phyloP scores from a whole-genome alignment of 2,329 filamentous ascomycete species.

The Mycocentrospora acerina region DNA sequence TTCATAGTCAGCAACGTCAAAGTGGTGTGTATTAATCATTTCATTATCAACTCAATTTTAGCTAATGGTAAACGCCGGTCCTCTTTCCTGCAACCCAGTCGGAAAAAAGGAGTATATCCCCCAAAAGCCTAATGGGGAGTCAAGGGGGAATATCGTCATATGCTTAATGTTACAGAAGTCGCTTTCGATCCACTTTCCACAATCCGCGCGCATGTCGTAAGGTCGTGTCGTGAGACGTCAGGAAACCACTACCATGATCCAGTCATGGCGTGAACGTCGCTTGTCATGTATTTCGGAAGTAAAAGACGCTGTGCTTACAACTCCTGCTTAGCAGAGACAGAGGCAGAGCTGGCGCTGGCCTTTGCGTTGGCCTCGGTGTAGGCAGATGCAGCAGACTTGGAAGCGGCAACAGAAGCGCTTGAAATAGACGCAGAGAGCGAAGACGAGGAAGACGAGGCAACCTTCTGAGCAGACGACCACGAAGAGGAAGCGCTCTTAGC shows the following conservation, averaged over 20 bases:
- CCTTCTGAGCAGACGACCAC: too few relatives aligned
- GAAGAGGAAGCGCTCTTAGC: too few relatives aligned
- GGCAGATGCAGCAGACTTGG: slow-evolving; percentile 23
- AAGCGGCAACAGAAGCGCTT: slow-evolving; percentile 23
- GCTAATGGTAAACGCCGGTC: slow-evolving; percentile 15
- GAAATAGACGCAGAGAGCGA: slow-evolving; percentile 32
- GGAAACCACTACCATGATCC: slow-evolving; percentile 6
- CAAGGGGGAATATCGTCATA: slow-evolving; percentile 23
- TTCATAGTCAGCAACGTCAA: too few relatives aligned
- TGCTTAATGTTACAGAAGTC: slow-evolving; percentile 28
- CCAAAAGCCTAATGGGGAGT: slow-evolving; percentile 19
- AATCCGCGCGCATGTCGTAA: slow-evolving; percentile 24
- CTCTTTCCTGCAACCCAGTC: slow-evolving; percentile 10
- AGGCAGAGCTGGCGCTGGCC: slow-evolving; percentile 9
- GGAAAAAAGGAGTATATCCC: slow-evolving; percentile 14
- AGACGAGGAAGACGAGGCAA: slow-evolving; percentile 11
- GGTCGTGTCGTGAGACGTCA: slow-evolving; percentile 19
- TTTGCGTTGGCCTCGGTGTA: slow-evolving; percentile 21
- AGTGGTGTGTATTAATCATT: slow-evolving; percentile 2
- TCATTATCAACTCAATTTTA: slow-evolving; percentile 17
- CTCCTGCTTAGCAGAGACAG: slow-evolving; percentile 47
- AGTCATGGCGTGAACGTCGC: slow-evolving; percentile 8
- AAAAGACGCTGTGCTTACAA: slow-evolving; percentile 38
- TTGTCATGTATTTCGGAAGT: slow-evolving; percentile 10
- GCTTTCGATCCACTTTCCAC: slow-evolving; percentile 14